A percentile compares a stretch with the other conserved stretches of the same genome.
Evolutionary conservation across 441 rosid genomes (phyloP).

Genomic region (Erysimum pusillum): DNA sequence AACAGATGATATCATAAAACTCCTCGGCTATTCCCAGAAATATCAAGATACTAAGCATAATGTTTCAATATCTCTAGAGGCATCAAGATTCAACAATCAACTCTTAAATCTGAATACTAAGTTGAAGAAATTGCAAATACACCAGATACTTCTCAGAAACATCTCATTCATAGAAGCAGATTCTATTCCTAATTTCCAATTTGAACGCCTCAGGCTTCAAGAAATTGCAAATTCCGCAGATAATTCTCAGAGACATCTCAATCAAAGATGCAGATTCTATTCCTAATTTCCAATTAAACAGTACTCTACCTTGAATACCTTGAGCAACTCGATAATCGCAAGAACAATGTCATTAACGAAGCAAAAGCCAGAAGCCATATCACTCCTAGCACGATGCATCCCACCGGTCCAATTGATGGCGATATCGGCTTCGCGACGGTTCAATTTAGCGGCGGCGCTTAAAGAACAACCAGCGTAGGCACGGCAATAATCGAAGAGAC

Average conservation of each 20-base stretch:
- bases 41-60: neutral
- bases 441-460: slow-evolving; percentile 80
- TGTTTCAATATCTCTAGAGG: neutral
- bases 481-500: slow-evolving; percentile 72
- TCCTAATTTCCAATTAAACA: neutral
- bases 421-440: slow-evolving; percentile 74
- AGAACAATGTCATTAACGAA: slow-evolving; percentile 80
- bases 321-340: slow-evolving; percentile 80
- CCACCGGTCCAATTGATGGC: slow-evolving; percentile 92
- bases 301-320: slow-evolving; percentile 67
- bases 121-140: neutral
- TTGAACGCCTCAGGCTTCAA: neutral
- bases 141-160: neutral
- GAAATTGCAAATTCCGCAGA: neutral
- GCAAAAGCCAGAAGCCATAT: slow-evolving; percentile 75
- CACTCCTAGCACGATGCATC: slow-evolving; percentile 74
- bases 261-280: neutral
- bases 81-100: neutral
- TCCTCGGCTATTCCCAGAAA: neutral
- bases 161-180: neutral
- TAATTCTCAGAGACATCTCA: neutral
- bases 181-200: too few species aligned
- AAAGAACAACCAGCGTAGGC: slow-evolving; percentile 81
- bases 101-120: neutral
- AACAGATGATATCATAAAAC: neutral